These are phyloP conservation scores for Zygotorulaspora chibaensis DNA, from an alignment of 805 yeast genomes.

Conservation along the genomic window DNA sequence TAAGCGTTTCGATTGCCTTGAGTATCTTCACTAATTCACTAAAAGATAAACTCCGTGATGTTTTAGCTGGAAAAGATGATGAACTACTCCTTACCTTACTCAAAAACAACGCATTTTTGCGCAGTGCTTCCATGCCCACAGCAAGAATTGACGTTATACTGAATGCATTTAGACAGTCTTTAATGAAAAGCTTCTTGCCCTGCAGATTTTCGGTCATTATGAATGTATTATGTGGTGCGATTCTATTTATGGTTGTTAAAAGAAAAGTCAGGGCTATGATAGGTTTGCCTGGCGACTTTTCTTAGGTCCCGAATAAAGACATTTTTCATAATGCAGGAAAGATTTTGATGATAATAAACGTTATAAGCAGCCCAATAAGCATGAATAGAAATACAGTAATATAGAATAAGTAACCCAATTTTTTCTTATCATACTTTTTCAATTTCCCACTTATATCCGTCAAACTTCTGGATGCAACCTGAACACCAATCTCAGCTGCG, in stretches of 20 bases:
- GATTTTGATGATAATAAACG: conserved; percentile 35
- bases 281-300: neutral
- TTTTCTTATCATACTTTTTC: conserved; percentile 31
- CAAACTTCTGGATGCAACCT: conserved; percentile 38
- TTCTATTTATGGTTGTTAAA: conserved; percentile 4
- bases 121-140: conserved; percentile 6
- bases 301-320: neutral
- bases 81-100: conserved; percentile 5
- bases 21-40: conserved; percentile 8
- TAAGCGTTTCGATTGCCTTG: conserved; percentile 38
- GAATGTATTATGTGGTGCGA: conserved; percentile 2
- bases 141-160: conserved; percentile 4
- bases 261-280: conserved; percentile 1
- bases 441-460: conserved; percentile 30
- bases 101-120: conserved; percentile 11
- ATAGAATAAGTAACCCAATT: conserved; percentile 31
- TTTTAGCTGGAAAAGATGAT: conserved; percentile 5
- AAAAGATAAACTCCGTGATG: conserved; percentile 2
- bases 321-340: conserved; percentile 37
- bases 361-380: conserved; percentile 34
- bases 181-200: conserved; percentile 8
- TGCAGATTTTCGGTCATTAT: conserved; percentile 5
- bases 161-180: conserved; percentile 6
- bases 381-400: conserved; percentile 22
- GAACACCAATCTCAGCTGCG: conserved; percentile 42